Percentiles rank a stretch among this genome's conserved stretches.
Conservation (phyloP, 1,284 basidiomycete genomes). For the Chalciporus piperatoides region DNA sequence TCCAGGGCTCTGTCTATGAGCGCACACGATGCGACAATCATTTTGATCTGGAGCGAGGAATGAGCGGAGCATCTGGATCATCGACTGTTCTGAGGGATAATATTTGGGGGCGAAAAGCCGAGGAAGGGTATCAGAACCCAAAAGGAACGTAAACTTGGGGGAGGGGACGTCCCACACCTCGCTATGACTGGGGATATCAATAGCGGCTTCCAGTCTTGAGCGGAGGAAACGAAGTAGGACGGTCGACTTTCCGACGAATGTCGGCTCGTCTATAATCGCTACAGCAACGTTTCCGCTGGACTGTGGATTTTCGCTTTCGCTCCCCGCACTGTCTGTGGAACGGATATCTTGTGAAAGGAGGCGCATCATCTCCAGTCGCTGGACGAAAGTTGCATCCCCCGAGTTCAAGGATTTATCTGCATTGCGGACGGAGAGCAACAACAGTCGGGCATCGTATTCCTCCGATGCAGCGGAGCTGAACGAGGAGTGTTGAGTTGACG, state of each 20-base stretch:
- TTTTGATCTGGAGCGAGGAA: constrained; percentile 63
- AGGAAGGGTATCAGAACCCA: constrained; percentile 88
- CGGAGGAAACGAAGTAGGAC: constrained; percentile 54
- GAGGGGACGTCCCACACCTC: constrained; percentile 15
- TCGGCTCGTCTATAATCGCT: constrained; percentile 69
- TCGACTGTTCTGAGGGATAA: constrained; percentile 56
- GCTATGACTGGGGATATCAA: constrained; percentile 3
- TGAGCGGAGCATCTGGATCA: constrained; percentile 52
- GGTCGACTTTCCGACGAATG: constrained; percentile 82
- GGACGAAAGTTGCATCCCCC: constrained; percentile 69
- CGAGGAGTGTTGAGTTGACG: not conserved
- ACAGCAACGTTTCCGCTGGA: not conserved
- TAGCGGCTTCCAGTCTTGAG: constrained; percentile 33
- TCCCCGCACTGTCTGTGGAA: constrained; percentile 3
- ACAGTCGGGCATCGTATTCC: constrained; percentile 70
- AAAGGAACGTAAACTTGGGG: constrained; percentile 59
- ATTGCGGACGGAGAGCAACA: constrained; percentile 86
- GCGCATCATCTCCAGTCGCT: constrained; percentile 82
- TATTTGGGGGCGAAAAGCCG: constrained; percentile 81
- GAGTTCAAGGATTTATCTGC: constrained; percentile 80
- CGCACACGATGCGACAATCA: constrained; percentile 71
- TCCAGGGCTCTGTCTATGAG: constrained; percentile 44
- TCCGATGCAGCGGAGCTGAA: constrained; percentile 8
- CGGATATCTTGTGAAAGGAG: constrained; percentile 55
- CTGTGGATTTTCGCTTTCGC: not conserved